Base-by-base conservation (phyloP, 257 asterid genomes). In the Gentiana macrophylla region DNA sequence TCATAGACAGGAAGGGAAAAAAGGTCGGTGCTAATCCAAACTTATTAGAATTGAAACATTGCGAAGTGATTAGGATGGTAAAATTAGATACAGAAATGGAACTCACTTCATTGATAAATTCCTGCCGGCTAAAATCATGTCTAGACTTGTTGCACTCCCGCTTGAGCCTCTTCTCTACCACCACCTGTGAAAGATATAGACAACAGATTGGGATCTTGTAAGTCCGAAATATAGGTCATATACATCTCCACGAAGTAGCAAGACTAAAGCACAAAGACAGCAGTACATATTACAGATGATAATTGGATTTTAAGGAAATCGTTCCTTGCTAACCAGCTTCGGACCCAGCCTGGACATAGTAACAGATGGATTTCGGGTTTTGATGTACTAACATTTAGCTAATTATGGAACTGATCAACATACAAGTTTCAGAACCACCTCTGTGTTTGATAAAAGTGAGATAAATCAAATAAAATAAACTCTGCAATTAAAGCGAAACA, bases 91-190 rank as follows among this genome's bases (percentile, higher is more conserved):
- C 5, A n/a, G 34, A 50, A 52, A 32, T 5, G 48, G 44, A 56
- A 76, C 95, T 83, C 68, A 89, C 97, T 73, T 85, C 86, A 49
- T 77, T 64, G 3, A 89, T 72, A 71, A 89, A 89, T 47, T 59
- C 62, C 61, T 80, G 81, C 4, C 95, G 95, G n/a, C 91, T 85
- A 70, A 89, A 65, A 71, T 89, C 91, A 70, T 89, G 97, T 65
- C 97, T 75, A 34, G 94, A 79, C 77, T 77, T 71, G 52, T 79
- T 74, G 79, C 38, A 77, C 59, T 89, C 97, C 70, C 89, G 77
- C 85, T 74, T 77, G 60, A 89, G 77, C 81, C 79, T 89, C 78
- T 89, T 89, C 77, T 89, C 97, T 65, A 89, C 97, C 57, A 85
- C 97, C 46, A 89, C 97, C 97, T 85, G 59, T 49, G 68, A 64